Base-by-base conservation (phyloP, 495 filamentous ascomycete genomes). In the Glonium stellatum region DNA sequence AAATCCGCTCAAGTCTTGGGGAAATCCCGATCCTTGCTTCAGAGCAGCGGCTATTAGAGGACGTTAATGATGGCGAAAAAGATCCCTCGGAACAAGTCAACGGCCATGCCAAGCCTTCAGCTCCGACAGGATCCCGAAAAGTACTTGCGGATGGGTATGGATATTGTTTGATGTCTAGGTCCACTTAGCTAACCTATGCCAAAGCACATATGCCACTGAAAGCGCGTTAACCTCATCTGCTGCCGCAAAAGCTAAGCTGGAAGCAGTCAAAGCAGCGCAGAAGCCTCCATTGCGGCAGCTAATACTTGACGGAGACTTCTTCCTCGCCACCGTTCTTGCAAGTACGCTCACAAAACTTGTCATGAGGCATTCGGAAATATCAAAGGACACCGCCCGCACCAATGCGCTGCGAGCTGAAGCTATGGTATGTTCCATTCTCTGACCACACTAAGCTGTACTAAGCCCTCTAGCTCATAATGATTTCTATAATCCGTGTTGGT, bases 11-110 rank as follows among this genome's bases (percentile, higher is more conserved):
- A 35, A 96, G 92, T 67, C 78, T 99, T 42, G 95, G 95, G 53
- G 95, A 99, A 76, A 97, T 99, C 59, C 93, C 95, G 2, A 99
- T 99, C 60, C 76, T 99, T 54, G 90, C 91, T 18, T 96, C 92
- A 0, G 95, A 99, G 73, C 93, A 97, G 67, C 83, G 93, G 34
- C 77, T 97, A 55, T 79, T 97, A 46, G 88, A 91, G 53, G 88
- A 90, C 61, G 82, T 82, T 36, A 80, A 84, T 1, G 89, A 96
- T 78, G 81, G 57, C 2, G 69, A 80, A 44, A 71, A 79, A 55
- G 78, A 84, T 41, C 70, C 81, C 23, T 81, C 85, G 58, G 87
- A 91, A 50, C 88, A 92, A 68, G 77, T 85, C 46, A 96, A 95
- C 62, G 90, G 92, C 5, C 87, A 92, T 63, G 76, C 86, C 12